Percentiles rank a stretch among this genome's conserved stretches.
These are phyloP conservation scores for Cyclocybe cylindracea DNA, from an alignment of 768 basidiomycete species.

Conservation along the genomic window DNA sequence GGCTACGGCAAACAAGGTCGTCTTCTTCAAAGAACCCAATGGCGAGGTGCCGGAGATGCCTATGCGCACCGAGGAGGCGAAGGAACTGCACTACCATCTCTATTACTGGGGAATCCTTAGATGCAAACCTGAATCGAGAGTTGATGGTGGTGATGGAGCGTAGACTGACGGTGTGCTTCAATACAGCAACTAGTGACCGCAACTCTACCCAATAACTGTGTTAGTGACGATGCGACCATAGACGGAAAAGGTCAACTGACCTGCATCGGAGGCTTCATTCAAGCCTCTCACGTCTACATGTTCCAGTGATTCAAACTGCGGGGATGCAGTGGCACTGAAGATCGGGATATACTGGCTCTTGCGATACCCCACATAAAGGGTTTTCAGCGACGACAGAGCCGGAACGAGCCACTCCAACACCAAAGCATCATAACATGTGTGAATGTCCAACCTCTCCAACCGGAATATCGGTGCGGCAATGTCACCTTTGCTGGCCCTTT, in stretches of 20 bases:
- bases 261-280: not conserved
- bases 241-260: not conserved
- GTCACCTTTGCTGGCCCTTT: not conserved
- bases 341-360: no score
- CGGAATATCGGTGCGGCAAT: not conserved
- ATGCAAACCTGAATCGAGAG: not conserved
- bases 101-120: not conserved
- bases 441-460: not conserved
- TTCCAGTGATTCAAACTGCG: not conserved
- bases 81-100: not conserved
- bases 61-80: not conserved
- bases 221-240: not conserved
- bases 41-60: not conserved
- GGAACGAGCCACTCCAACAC: slow-evolving; percentile 1
- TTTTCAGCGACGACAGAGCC: slow-evolving; percentile 1
- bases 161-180: not conserved
- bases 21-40: not conserved
- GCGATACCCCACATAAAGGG: no score
- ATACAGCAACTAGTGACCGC: not conserved
- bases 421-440: not conserved
- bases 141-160: not conserved
- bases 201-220: not conserved
- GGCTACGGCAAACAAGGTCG: not conserved
- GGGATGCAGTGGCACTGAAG: not conserved
- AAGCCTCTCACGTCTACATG: not conserved